Evolutionary conservation across 2,329 filamentous ascomycete genomes (phyloP).

Genomic region (Mariannaea sp.): DNA sequence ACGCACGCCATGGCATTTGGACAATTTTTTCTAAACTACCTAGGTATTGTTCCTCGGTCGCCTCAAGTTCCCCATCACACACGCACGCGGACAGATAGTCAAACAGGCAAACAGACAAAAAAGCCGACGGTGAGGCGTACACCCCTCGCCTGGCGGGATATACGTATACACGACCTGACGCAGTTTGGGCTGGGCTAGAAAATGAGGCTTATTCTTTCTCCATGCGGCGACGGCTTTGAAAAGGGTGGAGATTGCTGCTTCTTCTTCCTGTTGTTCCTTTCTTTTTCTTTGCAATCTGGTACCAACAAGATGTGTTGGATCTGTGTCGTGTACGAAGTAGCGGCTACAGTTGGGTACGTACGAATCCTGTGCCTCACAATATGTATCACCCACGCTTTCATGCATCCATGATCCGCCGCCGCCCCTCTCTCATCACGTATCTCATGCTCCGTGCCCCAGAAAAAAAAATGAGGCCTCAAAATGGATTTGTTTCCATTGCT

Average conservation of each 20-base stretch:
- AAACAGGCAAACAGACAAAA: no score
- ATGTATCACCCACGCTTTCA: not conserved
- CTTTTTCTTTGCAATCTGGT: no score
- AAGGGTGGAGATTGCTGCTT: not conserved
- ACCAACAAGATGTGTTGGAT: no score
- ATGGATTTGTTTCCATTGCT: slow-evolving; percentile 13
- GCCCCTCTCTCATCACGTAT: not conserved
- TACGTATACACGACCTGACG: no score
- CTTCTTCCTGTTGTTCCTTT: not conserved
- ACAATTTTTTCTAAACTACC: not conserved
- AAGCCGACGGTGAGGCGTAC: no score
- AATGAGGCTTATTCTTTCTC: not conserved
- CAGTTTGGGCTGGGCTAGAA: not conserved
- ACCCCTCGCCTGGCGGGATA: no score
- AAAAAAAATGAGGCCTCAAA: slow-evolving; percentile 3
- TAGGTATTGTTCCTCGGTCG: no score
- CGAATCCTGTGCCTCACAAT: not conserved
- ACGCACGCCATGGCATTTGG: not conserved
- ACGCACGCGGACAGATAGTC: no score
- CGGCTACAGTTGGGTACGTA: no score
- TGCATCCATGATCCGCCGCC: slow-evolving; percentile 1
- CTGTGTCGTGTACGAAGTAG: no score
- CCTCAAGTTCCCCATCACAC: no score
- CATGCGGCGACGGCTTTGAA: not conserved
- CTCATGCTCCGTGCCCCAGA: slow-evolving; percentile 6